phyloP scores from a whole-genome alignment of 2,329 filamentous ascomycete species.

The Ceratocystis alfenasii region DNA sequence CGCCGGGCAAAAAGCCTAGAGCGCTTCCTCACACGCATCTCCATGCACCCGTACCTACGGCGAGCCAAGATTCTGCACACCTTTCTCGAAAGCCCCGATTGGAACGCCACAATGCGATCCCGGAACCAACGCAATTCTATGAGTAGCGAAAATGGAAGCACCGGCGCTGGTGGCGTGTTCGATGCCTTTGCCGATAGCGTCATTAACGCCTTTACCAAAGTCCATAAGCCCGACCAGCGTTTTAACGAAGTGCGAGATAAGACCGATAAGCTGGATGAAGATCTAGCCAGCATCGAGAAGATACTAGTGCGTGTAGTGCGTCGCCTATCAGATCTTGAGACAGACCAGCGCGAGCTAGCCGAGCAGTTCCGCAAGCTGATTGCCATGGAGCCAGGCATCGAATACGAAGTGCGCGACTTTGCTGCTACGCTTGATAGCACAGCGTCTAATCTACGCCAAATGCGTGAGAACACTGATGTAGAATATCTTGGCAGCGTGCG shows the following conservation, averaged over 20 bases:
- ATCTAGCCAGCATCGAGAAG: slow-evolving; percentile 85
- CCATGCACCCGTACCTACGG: slow-evolving; percentile 79
- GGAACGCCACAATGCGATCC: slow-evolving; percentile 89
- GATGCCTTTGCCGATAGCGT: slow-evolving; percentile 94
- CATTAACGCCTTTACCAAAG: slow-evolving; percentile 92
- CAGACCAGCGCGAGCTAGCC: slow-evolving; percentile 78
- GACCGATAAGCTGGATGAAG: slow-evolving; percentile 87
- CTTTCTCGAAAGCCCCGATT: slow-evolving; percentile 87
- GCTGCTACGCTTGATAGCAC: slow-evolving; percentile 77
- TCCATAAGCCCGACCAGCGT: slow-evolving; percentile 85
- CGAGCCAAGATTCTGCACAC: slow-evolving; percentile 70
- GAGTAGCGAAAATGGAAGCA: slow-evolving; percentile 34
- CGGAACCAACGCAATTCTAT: slow-evolving; percentile 55
- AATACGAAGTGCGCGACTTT: slow-evolving; percentile 71
- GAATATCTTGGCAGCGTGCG: slow-evolving; percentile 86
- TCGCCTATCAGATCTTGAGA: slow-evolving; percentile 74
- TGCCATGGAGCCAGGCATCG: slow-evolving; percentile 74
- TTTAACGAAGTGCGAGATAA: slow-evolving; percentile 91
- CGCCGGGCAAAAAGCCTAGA: slow-evolving; percentile 81
- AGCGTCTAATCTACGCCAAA: slow-evolving; percentile 59
- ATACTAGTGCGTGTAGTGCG: slow-evolving; percentile 85
- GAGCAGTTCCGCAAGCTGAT: slow-evolving; percentile 93
- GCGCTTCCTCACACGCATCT: slow-evolving; percentile 76
- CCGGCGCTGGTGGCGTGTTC: slow-evolving; percentile 54
- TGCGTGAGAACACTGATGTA: slow-evolving; percentile 87